Base-by-base conservation (phyloP, 2,329 filamentous ascomycete genomes). In the Immersiporthe knoxdaviesiana region DNA sequence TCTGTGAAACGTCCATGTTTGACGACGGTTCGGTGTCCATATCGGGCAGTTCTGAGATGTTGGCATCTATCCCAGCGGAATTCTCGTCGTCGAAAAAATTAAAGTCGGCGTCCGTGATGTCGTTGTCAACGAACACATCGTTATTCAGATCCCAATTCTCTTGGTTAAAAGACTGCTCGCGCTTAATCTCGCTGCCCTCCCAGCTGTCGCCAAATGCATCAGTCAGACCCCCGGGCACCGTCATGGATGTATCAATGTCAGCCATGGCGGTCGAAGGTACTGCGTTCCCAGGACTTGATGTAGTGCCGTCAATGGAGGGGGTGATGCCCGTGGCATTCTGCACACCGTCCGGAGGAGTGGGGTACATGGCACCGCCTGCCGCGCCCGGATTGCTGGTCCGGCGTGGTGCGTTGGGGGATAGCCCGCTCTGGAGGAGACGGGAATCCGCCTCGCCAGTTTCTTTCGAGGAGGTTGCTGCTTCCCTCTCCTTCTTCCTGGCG, bases 71-170 rank as follows among this genome's bases (percentile, higher is more conserved):
- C 14, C 78, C 79, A 2, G 77, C 81, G 3, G 85, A 83, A 37
- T 66, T 59, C 35, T 85, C 80, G 71, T 91, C 89, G 74, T 95
- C 92, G 73, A 95, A 95, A 78, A 94, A 95, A 76, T 87, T 92
- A 77, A 95, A 95, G 75, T 96, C 92, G 7, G 89, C 92, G 73
- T 96, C 92, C 1, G 91, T 94, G n/a, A 95, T 84, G 72, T 89
- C 87, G 72, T 88, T 86, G n/a, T 89, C 87, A n/a, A 85, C 89
- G 78, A 92, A 93, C 73, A 91, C 87, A 72, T 92, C 90, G 11
- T 86, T 87, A 16, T 89, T 89, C 73, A 92, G 83, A 67, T 92
- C 90, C 27, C 86, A 90, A 73, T 90, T 84, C 39, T 87, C 87
- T 32, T 85, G 85, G 41, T 78, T 77, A 6, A 84, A 81, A 30